Base-by-base conservation (phyloP, 257 asterid genomes). In the Solanum rostratum region DNA sequence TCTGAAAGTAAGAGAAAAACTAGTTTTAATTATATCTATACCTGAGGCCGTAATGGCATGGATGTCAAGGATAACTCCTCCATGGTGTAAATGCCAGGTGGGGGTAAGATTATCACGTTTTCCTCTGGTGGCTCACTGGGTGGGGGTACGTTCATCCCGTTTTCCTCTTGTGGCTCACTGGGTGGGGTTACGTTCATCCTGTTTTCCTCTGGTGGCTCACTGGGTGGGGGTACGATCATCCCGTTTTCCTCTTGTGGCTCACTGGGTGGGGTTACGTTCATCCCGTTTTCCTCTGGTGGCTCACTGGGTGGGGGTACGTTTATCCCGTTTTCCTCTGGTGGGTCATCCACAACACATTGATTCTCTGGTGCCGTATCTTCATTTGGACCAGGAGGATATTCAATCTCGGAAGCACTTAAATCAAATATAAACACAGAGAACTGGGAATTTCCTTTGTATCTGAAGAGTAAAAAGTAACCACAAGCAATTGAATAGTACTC, bases 61-160 rank as follows among this genome's bases (percentile, higher is more conserved):
- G 89, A 85, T 9, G 91, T 88, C 95, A 88, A 86, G 4, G 91
- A 90, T n/a, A 92, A 4, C 81, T 39, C 57, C 3, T 85, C 41
- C 3, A 46, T 0, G 95, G 95, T 13, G 39, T 63, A 63, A 63
- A 63, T n/a, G 74, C 71, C 71, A 3, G 41, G 71, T 19, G 52
- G 52, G 9, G 79, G 79, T 39, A 69, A 69, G 52, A 10, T 19
- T 69, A 69, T 37, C 15, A 2, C 13, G 19, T 65, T 39, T 29
- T 65, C 74, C 74, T 29, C 22, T 15, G 45, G 74, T 65, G 73
- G 73, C 19, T 65, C 73, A 65, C 7, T 1, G 43, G 45, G 22
- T 65, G 45, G 22, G 14, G 73, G 9, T 15, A 30, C 15, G 73
- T 65, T 65, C 29, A 30, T 0, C 45, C 41, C 30, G 3, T 63